These are phyloP conservation scores for Mycena polygramma DNA, from an alignment of 768 basidiomycete species.

Conservation along the genomic window DNA sequence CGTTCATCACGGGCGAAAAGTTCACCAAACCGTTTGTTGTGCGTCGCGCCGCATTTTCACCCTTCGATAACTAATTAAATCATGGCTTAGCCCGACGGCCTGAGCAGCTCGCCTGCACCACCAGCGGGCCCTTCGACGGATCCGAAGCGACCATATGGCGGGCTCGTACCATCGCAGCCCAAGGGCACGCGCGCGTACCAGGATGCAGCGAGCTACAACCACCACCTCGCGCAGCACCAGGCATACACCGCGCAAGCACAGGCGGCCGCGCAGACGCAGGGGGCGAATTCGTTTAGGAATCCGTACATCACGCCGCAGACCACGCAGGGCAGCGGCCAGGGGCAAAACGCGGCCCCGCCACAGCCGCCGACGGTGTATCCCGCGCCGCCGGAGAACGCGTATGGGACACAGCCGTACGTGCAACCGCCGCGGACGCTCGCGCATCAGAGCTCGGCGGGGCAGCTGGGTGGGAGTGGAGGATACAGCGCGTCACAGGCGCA, in stretches of 20 bases:
- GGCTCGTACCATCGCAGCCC: slow-evolving; percentile 89
- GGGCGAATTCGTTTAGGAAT: slow-evolving; percentile 81
- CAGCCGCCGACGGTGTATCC: slow-evolving; percentile 51
- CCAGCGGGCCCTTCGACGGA: slow-evolving; percentile 56
- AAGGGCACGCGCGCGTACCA: slow-evolving; percentile 89
- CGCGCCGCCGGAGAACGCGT: slow-evolving; percentile 43
- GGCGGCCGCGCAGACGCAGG: slow-evolving; percentile 77
- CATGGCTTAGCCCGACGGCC: slow-evolving; percentile 64
- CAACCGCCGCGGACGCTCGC: slow-evolving; percentile 57
- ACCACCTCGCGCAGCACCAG: slow-evolving; percentile 95
- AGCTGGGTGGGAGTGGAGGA: slow-evolving; percentile 50
- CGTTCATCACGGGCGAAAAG: slow-evolving; percentile 98
- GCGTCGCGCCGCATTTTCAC: slow-evolving; percentile 45
- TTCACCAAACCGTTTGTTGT: slow-evolving; percentile 90
- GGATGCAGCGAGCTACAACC: slow-evolving; percentile 94
- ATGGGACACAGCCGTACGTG: slow-evolving; percentile 42
- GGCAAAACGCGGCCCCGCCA: slow-evolving; percentile 32
- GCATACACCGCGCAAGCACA: slow-evolving; percentile 91
- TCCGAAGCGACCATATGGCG: slow-evolving; percentile 93
- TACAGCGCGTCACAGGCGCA: slow-evolving; percentile 49
- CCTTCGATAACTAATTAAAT: slow-evolving; percentile 18
- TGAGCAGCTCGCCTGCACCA: slow-evolving; percentile 45
- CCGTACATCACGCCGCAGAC: slow-evolving; percentile 79
- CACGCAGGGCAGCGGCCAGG: slow-evolving; percentile 36
- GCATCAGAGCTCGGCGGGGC: slow-evolving; percentile 66